Evolutionary conservation across 805 yeast genomes (phyloP).

Genomic region (Candida coquimbonensis): DNA sequence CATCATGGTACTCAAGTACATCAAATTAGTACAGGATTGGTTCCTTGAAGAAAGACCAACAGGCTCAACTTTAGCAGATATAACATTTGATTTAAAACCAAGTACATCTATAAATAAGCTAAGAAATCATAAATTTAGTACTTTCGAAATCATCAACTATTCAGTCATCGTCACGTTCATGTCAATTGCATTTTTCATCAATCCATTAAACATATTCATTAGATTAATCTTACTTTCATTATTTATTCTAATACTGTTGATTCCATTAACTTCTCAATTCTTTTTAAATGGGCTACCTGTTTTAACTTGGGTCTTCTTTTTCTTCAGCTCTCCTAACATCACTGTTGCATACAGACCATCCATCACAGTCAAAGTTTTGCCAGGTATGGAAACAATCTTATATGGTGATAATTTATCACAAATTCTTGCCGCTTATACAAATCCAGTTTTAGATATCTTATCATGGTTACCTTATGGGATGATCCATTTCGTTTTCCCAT

Average conservation of each 20-base stretch:
- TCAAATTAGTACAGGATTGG: slow-evolving; percentile 27
- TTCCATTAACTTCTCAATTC: slow-evolving; percentile 81
- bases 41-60: slow-evolving; percentile 50
- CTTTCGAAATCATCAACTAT: slow-evolving; percentile 46
- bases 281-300: slow-evolving; percentile 79
- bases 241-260: slow-evolving; percentile 39
- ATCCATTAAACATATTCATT: slow-evolving; percentile 45
- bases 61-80: slow-evolving; percentile 41
- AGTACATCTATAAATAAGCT: slow-evolving; percentile 34
- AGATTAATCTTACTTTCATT: slow-evolving; percentile 28
- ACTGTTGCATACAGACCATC: slow-evolving; percentile 75
- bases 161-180: slow-evolving; percentile 45
- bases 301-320: slow-evolving; percentile 77
- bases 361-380: slow-evolving; percentile 81
- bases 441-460: slow-evolving; percentile 61
- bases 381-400: slow-evolving; percentile 85
- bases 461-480: slow-evolving; percentile 97
- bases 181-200: slow-evolving; percentile 48
- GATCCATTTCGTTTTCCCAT: slow-evolving; percentile 85
- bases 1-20: background rate
- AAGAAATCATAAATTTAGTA: slow-evolving; percentile 34
- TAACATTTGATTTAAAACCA: slow-evolving; percentile 43
- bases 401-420: slow-evolving; percentile 88
- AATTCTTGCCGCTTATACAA: slow-evolving; percentile 68
- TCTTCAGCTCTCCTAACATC: slow-evolving; percentile 69